Base-by-base conservation (phyloP, 306 rosid genomes). In the Medicago ruthenica region DNA sequence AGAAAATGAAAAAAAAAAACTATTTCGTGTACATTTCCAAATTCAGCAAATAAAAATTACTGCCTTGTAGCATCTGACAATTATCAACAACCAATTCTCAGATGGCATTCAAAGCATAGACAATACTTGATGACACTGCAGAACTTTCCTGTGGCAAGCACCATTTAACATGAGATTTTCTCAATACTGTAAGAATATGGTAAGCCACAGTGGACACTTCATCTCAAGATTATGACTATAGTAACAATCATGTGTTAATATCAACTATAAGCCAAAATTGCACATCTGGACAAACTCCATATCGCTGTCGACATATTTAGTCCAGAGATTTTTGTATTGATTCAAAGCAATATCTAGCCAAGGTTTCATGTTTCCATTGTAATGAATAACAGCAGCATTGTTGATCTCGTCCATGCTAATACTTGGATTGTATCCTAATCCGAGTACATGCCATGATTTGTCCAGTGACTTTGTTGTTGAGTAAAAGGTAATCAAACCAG, bases 261-360 rank as follows among this genome's bases (percentile, higher is more conserved):
- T 78, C 80, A 81, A 79, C 87, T 96, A 96, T 67, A 96, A 77
- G 78, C 99, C 99, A 89, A 96, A 96, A 90, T 96, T 96, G 93
- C 99, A 92, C 93, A 92, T 87, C 85, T 96, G 98, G 76, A 96
- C 99, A 79, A 88, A 96, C 71, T 96, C 97, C 99, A 92, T 92
- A 72, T 91, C 99, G 37, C 86, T 96, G 93, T 96, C 99, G 62
- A 96, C 92, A 42, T 92, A 89, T 80, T 89, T 89, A 48, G 99
- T 90, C 99, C 99, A 96, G 3, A 92, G 93, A 78, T 82, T 87
- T 89, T 96, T 96, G 66, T 92, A 96, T 71, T 96, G 99, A 80
- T 96, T 96, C 93, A 96, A 80, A 18, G 99, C 99, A 77, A 96
- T 88, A 79, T 96, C 99, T 15, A 96, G 97, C 99, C 99, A 96